A percentile compares a stretch with the other conserved stretches of the same genome.
Evolutionary conservation across 164 flowering plant species (phyloP).

Genomic region (Taxillus chinensis): DNA sequence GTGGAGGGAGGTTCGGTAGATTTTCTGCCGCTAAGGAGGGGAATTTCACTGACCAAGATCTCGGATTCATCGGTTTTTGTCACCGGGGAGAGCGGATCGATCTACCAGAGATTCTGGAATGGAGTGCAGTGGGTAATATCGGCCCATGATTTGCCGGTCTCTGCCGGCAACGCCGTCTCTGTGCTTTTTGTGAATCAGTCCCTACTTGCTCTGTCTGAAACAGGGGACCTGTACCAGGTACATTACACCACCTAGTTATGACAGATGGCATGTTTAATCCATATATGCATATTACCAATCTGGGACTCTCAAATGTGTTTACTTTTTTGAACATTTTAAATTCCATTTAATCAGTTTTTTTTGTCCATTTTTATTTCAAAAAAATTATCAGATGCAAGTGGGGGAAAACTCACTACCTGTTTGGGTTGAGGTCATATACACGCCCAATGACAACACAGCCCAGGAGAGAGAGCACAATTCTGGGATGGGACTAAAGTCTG

Average conservation of each 20-base stretch:
- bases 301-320: too few species aligned
- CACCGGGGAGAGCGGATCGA: constrained; percentile 76
- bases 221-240: constrained; percentile 72
- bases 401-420: constrained; percentile 46
- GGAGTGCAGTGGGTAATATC: constrained; percentile 87
- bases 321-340: too few species aligned
- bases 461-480: constrained; percentile 30
- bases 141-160: constrained; percentile 60
- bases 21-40: constrained; percentile 42
- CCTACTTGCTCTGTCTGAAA: constrained; percentile 58
- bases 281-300: too few species aligned
- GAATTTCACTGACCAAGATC: constrained; percentile 58
- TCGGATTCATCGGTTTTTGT: constrained; percentile 71
- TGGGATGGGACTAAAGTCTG: constrained; percentile 36
- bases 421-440: constrained; percentile 49
- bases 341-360: too few species aligned
- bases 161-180: constrained; percentile 47
- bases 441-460: constrained; percentile 13
- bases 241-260: neutral
- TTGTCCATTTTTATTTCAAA: too few species aligned
- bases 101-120: constrained; percentile 91
- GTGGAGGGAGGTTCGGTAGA: constrained; percentile 11
- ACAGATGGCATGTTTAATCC: too few species aligned
- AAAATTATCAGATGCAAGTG: constrained; percentile 43
- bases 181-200: constrained; percentile 59